Evolutionary conservation across 2,329 filamentous ascomycete genomes (phyloP).

Genomic region (Penicillium sp.): DNA sequence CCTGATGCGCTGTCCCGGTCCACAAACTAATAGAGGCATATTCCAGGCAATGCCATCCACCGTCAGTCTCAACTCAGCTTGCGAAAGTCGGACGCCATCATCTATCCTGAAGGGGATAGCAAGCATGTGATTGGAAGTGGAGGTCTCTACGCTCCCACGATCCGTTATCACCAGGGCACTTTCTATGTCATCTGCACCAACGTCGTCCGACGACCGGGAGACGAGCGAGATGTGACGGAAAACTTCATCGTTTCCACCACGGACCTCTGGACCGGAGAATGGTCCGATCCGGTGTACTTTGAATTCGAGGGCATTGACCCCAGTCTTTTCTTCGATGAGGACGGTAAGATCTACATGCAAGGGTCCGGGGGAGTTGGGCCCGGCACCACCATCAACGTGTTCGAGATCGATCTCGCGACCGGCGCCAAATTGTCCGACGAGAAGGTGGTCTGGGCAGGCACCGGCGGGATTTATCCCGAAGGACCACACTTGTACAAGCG

Average conservation of each 20-base stretch:
- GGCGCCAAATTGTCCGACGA: not conserved
- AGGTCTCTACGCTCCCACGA: conserved; percentile 32
- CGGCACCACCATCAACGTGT: conserved; percentile 16
- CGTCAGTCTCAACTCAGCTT: conserved; percentile 16
- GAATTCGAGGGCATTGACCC: conserved; percentile 13
- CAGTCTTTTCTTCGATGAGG: conserved; percentile 20
- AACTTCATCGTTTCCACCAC: conserved; percentile 7
- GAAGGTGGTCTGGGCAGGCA: conserved; percentile 43
- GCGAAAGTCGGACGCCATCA: conserved; percentile 9
- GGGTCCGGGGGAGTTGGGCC: conserved; percentile 21
- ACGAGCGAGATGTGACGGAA: conserved; percentile 9
- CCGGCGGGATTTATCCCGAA: conserved; percentile 32
- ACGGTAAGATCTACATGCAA: conserved; percentile 5
- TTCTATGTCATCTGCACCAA: conserved; percentile 29
- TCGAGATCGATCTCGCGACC: not conserved
- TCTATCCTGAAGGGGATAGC: conserved; percentile 7
- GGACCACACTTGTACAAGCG: conserved; percentile 24
- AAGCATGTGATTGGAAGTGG: conserved; percentile 10
- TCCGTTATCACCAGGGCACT: conserved; percentile 35
- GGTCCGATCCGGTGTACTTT: conserved; percentile 7
- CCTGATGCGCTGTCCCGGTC: too few relatives aligned
- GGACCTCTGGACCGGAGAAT: conserved; percentile 2
- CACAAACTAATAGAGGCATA: conserved; percentile 9
- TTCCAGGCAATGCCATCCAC: conserved; percentile 20
- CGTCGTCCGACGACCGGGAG: conserved; percentile 27